Evolutionary conservation across 495 filamentous ascomycete genomes (phyloP).

Genomic region (Penicillium paxilli): DNA sequence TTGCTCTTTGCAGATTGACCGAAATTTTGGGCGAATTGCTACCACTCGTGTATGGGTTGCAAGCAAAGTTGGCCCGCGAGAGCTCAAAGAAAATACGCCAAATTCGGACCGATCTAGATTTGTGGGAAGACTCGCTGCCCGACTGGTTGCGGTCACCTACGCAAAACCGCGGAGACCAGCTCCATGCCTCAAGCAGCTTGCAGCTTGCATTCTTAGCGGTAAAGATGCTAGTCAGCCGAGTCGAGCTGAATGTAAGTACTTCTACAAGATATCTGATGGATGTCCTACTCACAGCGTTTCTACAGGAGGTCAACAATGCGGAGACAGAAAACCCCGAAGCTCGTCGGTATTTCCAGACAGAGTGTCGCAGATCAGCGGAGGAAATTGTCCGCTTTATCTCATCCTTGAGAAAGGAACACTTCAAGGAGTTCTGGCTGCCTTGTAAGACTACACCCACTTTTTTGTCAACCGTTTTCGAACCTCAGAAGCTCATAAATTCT

Average conservation of each 20-base stretch:
- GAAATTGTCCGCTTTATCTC: slow-evolving; percentile 55
- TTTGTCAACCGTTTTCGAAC: background rate
- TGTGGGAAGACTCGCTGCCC: slow-evolving; percentile 48
- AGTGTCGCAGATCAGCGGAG: slow-evolving; percentile 49
- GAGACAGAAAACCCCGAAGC: slow-evolving; percentile 44
- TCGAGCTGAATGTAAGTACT: slow-evolving; percentile 47
- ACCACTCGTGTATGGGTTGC: slow-evolving; percentile 50
- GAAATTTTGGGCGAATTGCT: slow-evolving; percentile 53
- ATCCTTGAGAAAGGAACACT: slow-evolving; percentile 43
- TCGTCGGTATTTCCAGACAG: slow-evolving; percentile 51
- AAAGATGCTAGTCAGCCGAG: slow-evolving; percentile 52
- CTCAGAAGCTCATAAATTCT: slow-evolving; percentile 16
- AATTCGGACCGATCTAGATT: slow-evolving; percentile 46
- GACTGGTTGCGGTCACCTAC: slow-evolving; percentile 40
- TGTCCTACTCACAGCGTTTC: background rate
- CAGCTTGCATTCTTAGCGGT: slow-evolving; percentile 53
- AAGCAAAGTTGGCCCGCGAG: slow-evolving; percentile 41
- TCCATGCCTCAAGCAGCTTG: slow-evolving; percentile 48
- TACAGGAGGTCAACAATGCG: slow-evolving; percentile 44
- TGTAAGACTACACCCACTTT: slow-evolving; percentile 14
- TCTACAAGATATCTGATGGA: background rate
- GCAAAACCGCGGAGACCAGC: slow-evolving; percentile 28
- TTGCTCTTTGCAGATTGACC: slow-evolving; percentile 51
- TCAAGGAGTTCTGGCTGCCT: slow-evolving; percentile 51
- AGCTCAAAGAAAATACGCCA: slow-evolving; percentile 41